phyloP scores from a whole-genome alignment of 768 basidiomycete genomes.

The Daedaleopsis nitida region DNA sequence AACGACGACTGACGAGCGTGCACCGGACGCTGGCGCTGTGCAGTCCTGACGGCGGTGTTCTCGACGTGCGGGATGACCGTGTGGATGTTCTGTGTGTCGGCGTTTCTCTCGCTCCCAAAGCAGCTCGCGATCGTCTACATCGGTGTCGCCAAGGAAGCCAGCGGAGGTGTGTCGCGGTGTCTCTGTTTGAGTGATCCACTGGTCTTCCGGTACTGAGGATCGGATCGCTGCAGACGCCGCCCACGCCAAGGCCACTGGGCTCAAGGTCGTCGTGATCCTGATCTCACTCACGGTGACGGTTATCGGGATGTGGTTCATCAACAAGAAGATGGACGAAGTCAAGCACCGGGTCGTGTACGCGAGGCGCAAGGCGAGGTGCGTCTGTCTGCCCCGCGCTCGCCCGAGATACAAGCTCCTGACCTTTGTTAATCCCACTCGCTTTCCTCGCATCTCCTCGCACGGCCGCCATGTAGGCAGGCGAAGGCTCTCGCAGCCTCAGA shows the following conservation, averaged over 20 bases:
- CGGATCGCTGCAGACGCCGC: conserved; percentile 36
- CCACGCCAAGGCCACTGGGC: conserved; percentile 46
- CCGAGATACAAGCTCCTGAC: no score
- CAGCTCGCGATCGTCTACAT: conserved; percentile 91
- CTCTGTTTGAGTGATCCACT: not conserved
- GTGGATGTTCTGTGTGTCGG: conserved; percentile 71
- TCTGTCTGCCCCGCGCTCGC: not conserved
- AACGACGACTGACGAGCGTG: not conserved
- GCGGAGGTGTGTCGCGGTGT: not conserved
- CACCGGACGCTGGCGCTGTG: conserved; percentile 1
- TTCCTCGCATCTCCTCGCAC: no score
- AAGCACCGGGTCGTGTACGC: conserved; percentile 67
- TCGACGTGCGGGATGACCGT: conserved; percentile 86
- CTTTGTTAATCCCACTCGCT: no score
- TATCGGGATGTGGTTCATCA: conserved; percentile 81
- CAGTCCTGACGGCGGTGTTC: conserved; percentile 85
- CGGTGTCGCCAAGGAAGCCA: conserved; percentile 43
- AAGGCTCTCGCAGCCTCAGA: not conserved
- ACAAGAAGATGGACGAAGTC: conserved; percentile 62
- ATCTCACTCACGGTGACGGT: conserved; percentile 71
- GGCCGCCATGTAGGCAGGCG: not conserved
- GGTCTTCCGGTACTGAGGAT: not conserved
- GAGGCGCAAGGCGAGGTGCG: conserved; percentile 63
- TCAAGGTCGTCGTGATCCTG: conserved; percentile 67
- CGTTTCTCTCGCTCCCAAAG: conserved; percentile 81